A percentile compares a stretch with the other conserved stretches of the same genome.
Conservation (phyloP, 1,139 yeast genomes). For the Candida sanyaensis region DNA sequence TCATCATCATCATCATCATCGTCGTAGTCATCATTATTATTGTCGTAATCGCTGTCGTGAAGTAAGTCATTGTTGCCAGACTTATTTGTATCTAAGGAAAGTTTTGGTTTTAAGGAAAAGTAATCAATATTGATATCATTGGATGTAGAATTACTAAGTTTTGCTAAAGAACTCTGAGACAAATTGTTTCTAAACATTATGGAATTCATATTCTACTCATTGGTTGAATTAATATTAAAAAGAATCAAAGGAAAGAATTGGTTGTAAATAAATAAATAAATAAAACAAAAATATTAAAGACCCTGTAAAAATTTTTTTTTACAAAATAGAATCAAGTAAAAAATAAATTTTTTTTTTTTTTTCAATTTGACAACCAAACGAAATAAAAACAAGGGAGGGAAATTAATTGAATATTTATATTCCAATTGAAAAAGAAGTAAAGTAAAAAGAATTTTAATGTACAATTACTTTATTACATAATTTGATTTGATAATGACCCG, state of each 20-base stretch:
- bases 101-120: slow-evolving; percentile 15
- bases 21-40: slow-evolving; percentile 1
- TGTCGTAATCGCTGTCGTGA: not conserved
- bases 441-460: too few relatives aligned
- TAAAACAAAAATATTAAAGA: too few relatives aligned
- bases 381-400: too few relatives aligned
- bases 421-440: too few relatives aligned
- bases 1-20: slow-evolving; percentile 5
- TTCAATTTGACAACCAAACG: too few relatives aligned
- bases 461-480: not conserved
- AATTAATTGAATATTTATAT: too few relatives aligned
- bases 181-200: slow-evolving; percentile 4
- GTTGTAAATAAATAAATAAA: not conserved
- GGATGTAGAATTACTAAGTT: not conserved
- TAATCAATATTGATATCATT: slow-evolving; percentile 8
- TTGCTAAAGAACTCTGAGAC: slow-evolving; percentile 4
- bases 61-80: not conserved
- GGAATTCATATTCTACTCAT: not conserved
- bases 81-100: slow-evolving; percentile 11
- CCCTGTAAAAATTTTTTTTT: too few relatives aligned
- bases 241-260: not conserved
- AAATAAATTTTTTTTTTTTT: too few relatives aligned
- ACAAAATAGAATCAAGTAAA: too few relatives aligned
- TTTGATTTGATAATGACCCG: slow-evolving; percentile 2
- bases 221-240: not conserved